Conservation (phyloP, 176 grass and related monocot genomes). For the Pharus latifolius region DNA sequence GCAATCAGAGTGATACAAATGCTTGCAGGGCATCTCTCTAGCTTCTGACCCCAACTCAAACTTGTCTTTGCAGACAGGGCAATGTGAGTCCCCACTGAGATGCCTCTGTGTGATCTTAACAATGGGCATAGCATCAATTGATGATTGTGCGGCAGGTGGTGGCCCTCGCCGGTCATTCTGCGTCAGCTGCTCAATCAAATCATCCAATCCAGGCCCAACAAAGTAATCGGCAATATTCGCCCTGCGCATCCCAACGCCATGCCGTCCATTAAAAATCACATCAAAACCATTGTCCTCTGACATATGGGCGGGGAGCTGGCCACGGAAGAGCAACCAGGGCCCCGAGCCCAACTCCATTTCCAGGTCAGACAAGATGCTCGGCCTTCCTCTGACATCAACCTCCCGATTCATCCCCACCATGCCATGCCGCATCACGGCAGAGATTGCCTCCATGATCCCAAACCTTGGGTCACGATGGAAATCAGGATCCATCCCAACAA, state of each 20-base stretch:
- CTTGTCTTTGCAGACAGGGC: conserved; percentile 83
- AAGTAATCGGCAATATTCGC: conserved; percentile 75
- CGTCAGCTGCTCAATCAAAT: conserved; percentile 75
- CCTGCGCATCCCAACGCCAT: conserved; percentile 43
- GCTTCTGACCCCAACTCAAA: conserved; percentile 64
- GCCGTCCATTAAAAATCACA: conserved; percentile 42
- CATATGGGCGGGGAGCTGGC: conserved; percentile 52
- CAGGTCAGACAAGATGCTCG: conserved; percentile 54
- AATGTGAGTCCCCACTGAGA: conserved; percentile 71
- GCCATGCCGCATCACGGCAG: conserved; percentile 55
- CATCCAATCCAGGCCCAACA: conserved; percentile 74
- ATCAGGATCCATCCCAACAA: conserved; percentile 50
- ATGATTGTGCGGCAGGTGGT: conserved; percentile 62
- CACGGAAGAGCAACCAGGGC: conserved; percentile 80
- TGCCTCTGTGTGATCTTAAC: conserved; percentile 74
- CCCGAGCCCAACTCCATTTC: conserved; percentile 62
- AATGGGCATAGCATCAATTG: conserved; percentile 69
- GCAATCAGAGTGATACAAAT: conserved; percentile 82
- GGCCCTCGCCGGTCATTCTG: conserved; percentile 62
- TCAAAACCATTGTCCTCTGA: conserved; percentile 43
- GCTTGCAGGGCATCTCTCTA: conserved; percentile 85
- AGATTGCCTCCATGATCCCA: conserved; percentile 73
- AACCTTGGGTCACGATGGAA: conserved; percentile 53
- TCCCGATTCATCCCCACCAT: conserved; percentile 57
- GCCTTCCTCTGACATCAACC: conserved; percentile 39